phyloP scores from a whole-genome alignment of 2,329 filamentous ascomycete species.

The Epichloe hybrida region DNA sequence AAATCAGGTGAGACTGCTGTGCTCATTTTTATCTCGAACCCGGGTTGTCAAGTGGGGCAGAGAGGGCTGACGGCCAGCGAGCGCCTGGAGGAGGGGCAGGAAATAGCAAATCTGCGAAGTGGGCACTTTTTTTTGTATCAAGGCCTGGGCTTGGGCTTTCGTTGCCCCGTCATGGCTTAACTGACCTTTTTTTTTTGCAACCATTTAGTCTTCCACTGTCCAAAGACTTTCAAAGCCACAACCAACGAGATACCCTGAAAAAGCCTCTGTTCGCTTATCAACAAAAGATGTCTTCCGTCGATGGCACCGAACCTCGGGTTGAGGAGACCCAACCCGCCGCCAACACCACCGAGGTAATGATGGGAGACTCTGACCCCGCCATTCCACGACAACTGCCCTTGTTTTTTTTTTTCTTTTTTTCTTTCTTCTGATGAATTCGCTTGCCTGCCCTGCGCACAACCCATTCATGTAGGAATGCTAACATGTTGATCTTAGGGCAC shows the following conservation, averaged over 20 bases:
- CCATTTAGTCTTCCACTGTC: neutral
- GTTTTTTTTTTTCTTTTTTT: neutral
- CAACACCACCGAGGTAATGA: conserved; percentile 17
- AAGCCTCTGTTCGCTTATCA: neutral
- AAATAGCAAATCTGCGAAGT: conserved; percentile 3
- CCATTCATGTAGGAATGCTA: neutral
- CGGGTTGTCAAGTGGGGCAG: neutral
- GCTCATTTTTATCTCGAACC: too few relatives aligned
- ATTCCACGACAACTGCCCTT: neutral
- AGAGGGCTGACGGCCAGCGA: neutral
- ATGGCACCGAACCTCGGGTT: conserved; percentile 42
- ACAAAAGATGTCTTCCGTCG: conserved; percentile 34
- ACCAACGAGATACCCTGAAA: neutral
- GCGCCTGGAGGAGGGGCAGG: neutral
- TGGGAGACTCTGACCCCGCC: neutral
- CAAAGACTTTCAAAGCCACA: neutral
- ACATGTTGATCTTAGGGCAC: neutral
- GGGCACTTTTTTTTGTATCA: conserved; percentile 1
- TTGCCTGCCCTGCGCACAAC: neutral
- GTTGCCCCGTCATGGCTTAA: neutral
- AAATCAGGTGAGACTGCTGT: too few relatives aligned
- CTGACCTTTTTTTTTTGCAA: neutral
- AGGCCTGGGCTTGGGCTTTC: neutral
- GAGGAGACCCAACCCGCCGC: conserved; percentile 25
- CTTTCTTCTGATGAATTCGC: neutral